Conservation (phyloP, 2,329 filamentous ascomycete genomes). For the Fusarium goolgardi region DNA sequence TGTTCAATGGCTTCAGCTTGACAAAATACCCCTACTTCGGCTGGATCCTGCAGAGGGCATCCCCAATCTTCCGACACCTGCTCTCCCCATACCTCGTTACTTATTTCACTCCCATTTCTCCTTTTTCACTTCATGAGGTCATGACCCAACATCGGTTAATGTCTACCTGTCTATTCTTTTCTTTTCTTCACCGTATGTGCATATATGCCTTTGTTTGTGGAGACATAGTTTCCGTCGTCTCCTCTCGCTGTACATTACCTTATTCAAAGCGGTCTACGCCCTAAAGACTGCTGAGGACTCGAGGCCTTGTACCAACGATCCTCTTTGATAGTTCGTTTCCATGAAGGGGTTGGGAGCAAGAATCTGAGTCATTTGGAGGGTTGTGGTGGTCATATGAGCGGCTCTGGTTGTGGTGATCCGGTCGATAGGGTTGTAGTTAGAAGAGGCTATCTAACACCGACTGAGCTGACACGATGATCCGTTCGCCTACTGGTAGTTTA, state of each 20-base stretch:
- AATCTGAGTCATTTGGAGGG: constrained; percentile 5
- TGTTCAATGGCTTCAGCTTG: constrained; percentile 24
- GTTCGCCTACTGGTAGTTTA: constrained; percentile 35
- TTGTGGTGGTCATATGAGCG: constrained; percentile 20
- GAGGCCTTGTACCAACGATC: constrained; percentile 3
- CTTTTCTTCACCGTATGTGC: constrained; percentile 24
- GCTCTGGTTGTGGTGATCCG: constrained; percentile 30
- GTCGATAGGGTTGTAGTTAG: constrained; percentile 16
- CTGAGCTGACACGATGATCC: constrained; percentile 24
- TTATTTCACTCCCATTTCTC: constrained; percentile 27
- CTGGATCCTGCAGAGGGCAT: constrained; percentile 38
- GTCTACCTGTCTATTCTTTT: constrained; percentile 49
- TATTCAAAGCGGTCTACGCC: constrained; percentile 46
- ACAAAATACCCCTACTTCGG: constrained; percentile 38
- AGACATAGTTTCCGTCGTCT: constrained; percentile 23
- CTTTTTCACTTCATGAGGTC: constrained; percentile 49
- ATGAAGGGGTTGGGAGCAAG: background rate
- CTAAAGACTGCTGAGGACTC: constrained; percentile 42
- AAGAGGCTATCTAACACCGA: constrained; percentile 28
- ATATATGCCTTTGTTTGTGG: constrained; percentile 32
- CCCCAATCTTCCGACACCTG: constrained; percentile 18
- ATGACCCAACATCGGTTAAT: constrained; percentile 52
- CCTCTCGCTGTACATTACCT: constrained; percentile 50
- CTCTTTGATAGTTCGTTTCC: constrained; percentile 25
- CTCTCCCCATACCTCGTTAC: constrained; percentile 25